phyloP scores from a whole-genome alignment of 805 yeast species.

The Wickerhamiella shivajii region DNA sequence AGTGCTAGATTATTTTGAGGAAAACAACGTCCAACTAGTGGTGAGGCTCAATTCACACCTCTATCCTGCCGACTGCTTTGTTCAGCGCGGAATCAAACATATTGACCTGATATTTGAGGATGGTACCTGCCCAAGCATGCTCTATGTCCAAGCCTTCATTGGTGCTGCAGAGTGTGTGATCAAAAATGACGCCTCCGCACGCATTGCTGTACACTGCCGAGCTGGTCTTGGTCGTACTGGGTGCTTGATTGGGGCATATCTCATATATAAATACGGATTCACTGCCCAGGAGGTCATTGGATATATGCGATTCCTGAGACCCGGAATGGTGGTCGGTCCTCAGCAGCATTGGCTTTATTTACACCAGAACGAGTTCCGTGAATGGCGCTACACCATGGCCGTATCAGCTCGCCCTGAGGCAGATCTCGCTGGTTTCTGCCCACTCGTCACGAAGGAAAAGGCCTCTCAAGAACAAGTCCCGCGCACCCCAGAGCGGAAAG shows the following conservation, averaged over 20 bases:
- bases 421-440: conserved; percentile 26
- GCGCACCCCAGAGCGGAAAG: conserved; percentile 63
- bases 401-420: conserved; percentile 46
- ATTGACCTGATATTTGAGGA: conserved; percentile 95
- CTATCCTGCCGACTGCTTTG: conserved; percentile 74
- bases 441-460: conserved; percentile 22
- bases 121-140: conserved; percentile 94
- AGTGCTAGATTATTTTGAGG: conserved; percentile 63
- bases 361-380: conserved; percentile 90
- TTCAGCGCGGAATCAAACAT: conserved; percentile 70
- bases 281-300: conserved; percentile 96
- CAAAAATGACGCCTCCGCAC: conserved; percentile 51
- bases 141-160: conserved; percentile 77
- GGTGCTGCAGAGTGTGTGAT: conserved; percentile 92
- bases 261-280: conserved; percentile 90
- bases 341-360: conserved; percentile 97
- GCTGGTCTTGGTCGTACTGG: conserved; percentile 98
- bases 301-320: conserved; percentile 89
- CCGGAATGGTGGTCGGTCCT: conserved; percentile 99
- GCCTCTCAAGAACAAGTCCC: conserved; percentile 28
- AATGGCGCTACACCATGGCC: conserved; percentile 88
- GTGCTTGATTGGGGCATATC: conserved; percentile 91
- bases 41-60: conserved; percentile 86
- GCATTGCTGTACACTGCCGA: conserved; percentile 97
- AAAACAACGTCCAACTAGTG: conserved; percentile 68